Evolutionary conservation across 2,329 filamentous ascomycete genomes (phyloP).

Genomic region (Sporothrix humicola): DNA sequence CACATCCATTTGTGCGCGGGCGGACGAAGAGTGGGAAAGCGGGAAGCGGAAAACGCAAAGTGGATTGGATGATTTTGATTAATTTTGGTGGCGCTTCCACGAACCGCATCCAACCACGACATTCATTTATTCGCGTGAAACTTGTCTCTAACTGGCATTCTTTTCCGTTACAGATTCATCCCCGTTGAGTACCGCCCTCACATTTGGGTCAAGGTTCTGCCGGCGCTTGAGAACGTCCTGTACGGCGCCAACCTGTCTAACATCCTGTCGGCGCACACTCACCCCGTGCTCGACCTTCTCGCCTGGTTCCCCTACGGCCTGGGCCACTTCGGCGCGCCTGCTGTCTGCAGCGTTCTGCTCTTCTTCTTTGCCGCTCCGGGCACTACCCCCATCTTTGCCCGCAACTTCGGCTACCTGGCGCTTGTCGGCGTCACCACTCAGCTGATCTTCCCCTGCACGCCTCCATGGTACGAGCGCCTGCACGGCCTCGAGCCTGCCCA

Average conservation of each 20-base stretch:
- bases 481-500: constrained; percentile 90
- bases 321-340: constrained; percentile 85
- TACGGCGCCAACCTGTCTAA: constrained; percentile 97
- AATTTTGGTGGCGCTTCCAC: not conserved
- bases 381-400: constrained; percentile 81
- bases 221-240: constrained; percentile 92
- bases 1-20: not conserved
- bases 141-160: constrained; percentile 2
- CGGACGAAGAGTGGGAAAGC: constrained; percentile 5
- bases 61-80: not conserved
- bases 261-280: constrained; percentile 88
- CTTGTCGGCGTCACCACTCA: constrained; percentile 86
- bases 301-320: constrained; percentile 95
- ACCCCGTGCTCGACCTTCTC: constrained; percentile 80
- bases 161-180: constrained; percentile 70
- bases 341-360: constrained; percentile 76
- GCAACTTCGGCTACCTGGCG: constrained; percentile 91
- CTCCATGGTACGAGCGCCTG: constrained; percentile 95
- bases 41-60: not conserved
- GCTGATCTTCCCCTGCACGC: constrained; percentile 88
- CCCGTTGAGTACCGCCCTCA: constrained; percentile 85
- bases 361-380: constrained; percentile 90
- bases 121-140: constrained; percentile 3
- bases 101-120: not conserved
- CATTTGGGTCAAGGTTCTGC: constrained; percentile 94